Evolutionary conservation across 768 basidiomycete species (phyloP), one percentile per base, ranked within the genome.

Genomic region (Russula olivacea): DNA sequence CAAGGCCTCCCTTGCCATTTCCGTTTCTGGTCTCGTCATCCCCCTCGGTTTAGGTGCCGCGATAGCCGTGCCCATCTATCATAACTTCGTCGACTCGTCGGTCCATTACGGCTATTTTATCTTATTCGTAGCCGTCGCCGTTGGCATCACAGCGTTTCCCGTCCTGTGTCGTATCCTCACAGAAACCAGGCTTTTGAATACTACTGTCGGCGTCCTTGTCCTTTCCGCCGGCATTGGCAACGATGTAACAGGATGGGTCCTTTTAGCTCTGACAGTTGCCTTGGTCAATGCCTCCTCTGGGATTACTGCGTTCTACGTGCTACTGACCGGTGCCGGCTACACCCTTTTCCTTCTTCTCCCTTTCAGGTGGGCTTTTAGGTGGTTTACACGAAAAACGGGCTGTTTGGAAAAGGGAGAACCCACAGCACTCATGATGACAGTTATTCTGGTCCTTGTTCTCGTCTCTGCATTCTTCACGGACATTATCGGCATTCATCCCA

Each of bases 81-180:
- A 81, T 61, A 75, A 88, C 57, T 93, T 91, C 69, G 78, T 83
- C 52, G 74, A 82, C 57, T 70, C 72, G 0, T 66, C 65, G 8
- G 83, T 89, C 66, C 83, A 84, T 59, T 89, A 86, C 68, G 88
- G 91, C 23, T 83, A 91, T 71, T 95, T 94, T 74, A 73, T 93
- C 38, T 82, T 96, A 28, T 96, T 96, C 76, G 81, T 85, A 58
- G 91, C 89, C 25, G 90, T 92, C 7, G 89, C 91, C 1, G 80
- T 90, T 68, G 84, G 88, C 4, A 89, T 90, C 71, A 90, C 88
- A 3, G 88, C 88, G 0, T 91, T 91, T 75, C 88, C 89, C 0
- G 88, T 91, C 5, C 80, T 91, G 2, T 90, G 88, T 74, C 82
- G 92, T 72, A 95, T 93, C 70, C 80, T 96, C 25, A 88, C 87